These are phyloP conservation scores for Alternaria sp. DNA, from an alignment of 2,329 filamentous ascomycete genomes.

Conservation along the genomic window DNA sequence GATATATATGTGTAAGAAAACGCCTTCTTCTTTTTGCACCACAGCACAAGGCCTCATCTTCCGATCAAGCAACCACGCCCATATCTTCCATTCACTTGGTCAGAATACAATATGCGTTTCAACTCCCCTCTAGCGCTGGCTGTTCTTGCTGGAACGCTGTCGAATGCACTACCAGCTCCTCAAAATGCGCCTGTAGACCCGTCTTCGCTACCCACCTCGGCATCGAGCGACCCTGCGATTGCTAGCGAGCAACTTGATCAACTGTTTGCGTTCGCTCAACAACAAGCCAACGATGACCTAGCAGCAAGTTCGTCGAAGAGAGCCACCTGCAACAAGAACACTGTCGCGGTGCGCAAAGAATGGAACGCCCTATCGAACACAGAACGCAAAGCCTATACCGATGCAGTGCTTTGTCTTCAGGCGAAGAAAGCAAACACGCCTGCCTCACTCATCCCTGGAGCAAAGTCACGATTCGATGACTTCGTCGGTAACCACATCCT, in stretches of 20 bases:
- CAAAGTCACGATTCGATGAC: constrained; percentile 47
- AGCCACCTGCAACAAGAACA: constrained; percentile 33
- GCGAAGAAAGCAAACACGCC: constrained; percentile 42
- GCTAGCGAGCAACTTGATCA: constrained; percentile 37
- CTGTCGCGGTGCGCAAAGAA: constrained; percentile 39
- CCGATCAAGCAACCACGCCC: not conserved
- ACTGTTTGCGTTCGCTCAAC: constrained; percentile 30
- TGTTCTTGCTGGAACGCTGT: constrained; percentile 34
- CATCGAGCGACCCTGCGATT: not conserved
- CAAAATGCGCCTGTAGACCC: constrained; percentile 35
- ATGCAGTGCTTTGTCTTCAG: constrained; percentile 48
- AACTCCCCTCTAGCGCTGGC: constrained; percentile 31
- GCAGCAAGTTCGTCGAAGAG: constrained; percentile 28
- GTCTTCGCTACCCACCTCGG: not conserved
- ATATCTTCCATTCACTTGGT: not conserved
- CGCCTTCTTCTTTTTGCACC: not conserved
- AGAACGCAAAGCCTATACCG: constrained; percentile 47
- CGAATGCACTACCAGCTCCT: constrained; percentile 34
- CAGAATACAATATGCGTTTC: constrained; percentile 35
- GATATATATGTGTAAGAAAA: not conserved
- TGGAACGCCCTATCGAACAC: constrained; percentile 34
- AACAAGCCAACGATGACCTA: constrained; percentile 27
- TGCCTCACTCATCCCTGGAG: constrained; percentile 37
- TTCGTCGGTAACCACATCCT: constrained; percentile 50
- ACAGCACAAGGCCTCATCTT: not conserved